These are phyloP conservation scores for Nematocida ironsii DNA, from an alignment of 371 early-diverging fungal species.

Conservation along the genomic window DNA sequence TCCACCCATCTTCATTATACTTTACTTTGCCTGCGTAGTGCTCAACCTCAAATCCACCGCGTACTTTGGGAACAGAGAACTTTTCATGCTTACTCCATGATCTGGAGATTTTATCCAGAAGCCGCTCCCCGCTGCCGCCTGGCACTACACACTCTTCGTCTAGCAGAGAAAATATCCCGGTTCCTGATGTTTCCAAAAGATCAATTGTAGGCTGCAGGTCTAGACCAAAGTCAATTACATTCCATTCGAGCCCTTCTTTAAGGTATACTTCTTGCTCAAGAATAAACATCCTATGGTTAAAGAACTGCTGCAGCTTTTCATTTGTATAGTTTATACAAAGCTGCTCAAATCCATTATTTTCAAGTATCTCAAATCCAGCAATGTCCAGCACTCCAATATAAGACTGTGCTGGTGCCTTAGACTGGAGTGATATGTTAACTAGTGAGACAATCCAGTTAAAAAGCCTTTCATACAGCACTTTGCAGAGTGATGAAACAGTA, in stretches of 20 bases:
- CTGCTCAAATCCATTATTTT: slow-evolving; percentile 94
- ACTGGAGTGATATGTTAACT: slow-evolving; percentile 80
- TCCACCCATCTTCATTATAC: slow-evolving; percentile 88
- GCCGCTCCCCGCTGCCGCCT: slow-evolving; percentile 87
- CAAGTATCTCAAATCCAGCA: slow-evolving; percentile 98
- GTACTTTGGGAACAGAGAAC: slow-evolving; percentile 74
- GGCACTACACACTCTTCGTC: slow-evolving; percentile 99
- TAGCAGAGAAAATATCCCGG: slow-evolving; percentile 89
- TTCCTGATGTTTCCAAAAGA: slow-evolving; percentile 85
- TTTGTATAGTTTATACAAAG: slow-evolving; percentile 99
- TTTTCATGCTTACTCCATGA: slow-evolving; percentile 52
- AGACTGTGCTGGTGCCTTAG: slow-evolving; percentile 71
- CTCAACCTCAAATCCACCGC: slow-evolving; percentile 82
- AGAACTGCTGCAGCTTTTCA: slow-evolving; percentile 98
- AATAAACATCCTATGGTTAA: slow-evolving; percentile 99
- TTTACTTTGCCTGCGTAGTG: slow-evolving; percentile 97
- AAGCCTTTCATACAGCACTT: slow-evolving; percentile 90
- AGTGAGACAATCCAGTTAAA: slow-evolving; percentile 83
- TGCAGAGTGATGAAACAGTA: slow-evolving; percentile 85
- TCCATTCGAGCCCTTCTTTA: slow-evolving; percentile 93
- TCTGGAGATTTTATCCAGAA: slow-evolving; percentile 81
- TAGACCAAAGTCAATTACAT: slow-evolving; percentile 95
- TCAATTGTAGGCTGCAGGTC: slow-evolving; percentile 97
- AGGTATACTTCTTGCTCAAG: slow-evolving; percentile 96
- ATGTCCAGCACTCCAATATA: slow-evolving; percentile 99